Conservation (phyloP, 371 early-diverging fungal species). For the Cokeromyces recurvatus region DNA sequence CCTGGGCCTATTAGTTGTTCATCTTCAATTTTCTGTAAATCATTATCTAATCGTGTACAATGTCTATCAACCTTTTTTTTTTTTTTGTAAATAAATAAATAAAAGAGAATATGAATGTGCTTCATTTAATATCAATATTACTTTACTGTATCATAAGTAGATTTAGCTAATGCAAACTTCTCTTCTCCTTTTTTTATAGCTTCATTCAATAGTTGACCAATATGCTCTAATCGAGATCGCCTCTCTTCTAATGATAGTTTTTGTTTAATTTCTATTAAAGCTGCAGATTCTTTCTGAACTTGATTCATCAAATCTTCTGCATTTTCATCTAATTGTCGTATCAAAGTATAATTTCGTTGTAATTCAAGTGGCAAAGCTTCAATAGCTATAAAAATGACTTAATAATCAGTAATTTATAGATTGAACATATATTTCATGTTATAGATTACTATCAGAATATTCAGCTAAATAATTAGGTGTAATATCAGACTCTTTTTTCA, state of each 20-base stretch:
- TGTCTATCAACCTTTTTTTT: slow-evolving; percentile 93
- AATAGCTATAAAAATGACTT: slow-evolving; percentile 49
- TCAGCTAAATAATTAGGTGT: slow-evolving; percentile 11
- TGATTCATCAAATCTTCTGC: slow-evolving; percentile 67
- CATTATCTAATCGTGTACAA: slow-evolving; percentile 86
- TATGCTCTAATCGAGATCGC: slow-evolving; percentile 47
- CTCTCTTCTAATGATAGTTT: slow-evolving; percentile 46
- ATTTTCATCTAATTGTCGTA: slow-evolving; percentile 85
- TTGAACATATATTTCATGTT: not conserved
- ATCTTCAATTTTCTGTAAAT: slow-evolving; percentile 86
- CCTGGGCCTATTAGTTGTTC: slow-evolving; percentile 73
- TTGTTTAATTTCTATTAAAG: not conserved
- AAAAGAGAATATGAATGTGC: not conserved
- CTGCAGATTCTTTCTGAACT: slow-evolving; percentile 40
- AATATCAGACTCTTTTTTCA: slow-evolving; percentile 8
- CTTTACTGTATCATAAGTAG: slow-evolving; percentile 86
- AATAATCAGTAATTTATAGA: not conserved
- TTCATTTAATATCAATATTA: not conserved
- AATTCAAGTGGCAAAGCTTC: slow-evolving; percentile 87
- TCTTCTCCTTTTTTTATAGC: slow-evolving; percentile 88
- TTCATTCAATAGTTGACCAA: slow-evolving; percentile 61
- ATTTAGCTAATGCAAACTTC: slow-evolving; percentile 86
- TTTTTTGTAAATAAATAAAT: slow-evolving; percentile 2
- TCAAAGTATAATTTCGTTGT: slow-evolving; percentile 84
- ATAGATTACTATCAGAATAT: slow-evolving; percentile 18